phyloP scores from a whole-genome alignment of 345 rosid species.

The Melastoma malabathricum region DNA sequence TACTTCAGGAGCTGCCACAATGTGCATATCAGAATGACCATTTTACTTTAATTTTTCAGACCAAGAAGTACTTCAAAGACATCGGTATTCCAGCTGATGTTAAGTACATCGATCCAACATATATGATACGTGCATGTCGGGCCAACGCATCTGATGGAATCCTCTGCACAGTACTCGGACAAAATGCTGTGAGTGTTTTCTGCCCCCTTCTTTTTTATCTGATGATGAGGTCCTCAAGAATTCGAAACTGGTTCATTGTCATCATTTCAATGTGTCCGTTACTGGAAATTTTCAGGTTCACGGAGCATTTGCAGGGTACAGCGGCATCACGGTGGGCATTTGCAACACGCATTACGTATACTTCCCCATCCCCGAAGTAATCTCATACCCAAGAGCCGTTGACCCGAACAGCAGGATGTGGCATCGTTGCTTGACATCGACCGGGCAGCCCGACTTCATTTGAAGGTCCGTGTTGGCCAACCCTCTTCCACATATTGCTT shows the following conservation, averaged over 20 bases:
- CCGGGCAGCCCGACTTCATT: slow-evolving; percentile 89
- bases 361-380: slow-evolving; percentile 91
- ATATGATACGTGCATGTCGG: slow-evolving; percentile 90
- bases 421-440: slow-evolving; percentile 97
- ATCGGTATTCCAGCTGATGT: slow-evolving; percentile 59
- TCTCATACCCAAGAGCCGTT: slow-evolving; percentile 66
- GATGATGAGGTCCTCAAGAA: too few relatives aligned
- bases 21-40: too few relatives aligned
- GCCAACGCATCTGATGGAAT: slow-evolving; percentile 98
- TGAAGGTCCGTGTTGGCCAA: slow-evolving; percentile 5
- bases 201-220: neutral
- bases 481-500: too few relatives aligned
- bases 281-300: slow-evolving; percentile 48
- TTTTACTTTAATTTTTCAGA: slow-evolving; percentile 20
- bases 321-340: slow-evolving; percentile 85
- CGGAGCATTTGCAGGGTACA: slow-evolving; percentile 95
- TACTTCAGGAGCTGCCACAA: too few relatives aligned
- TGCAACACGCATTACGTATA: slow-evolving; percentile 95
- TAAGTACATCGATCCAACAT: slow-evolving; percentile 93
- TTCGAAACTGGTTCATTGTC: too few relatives aligned
- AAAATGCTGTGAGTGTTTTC: slow-evolving; percentile 69
- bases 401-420: slow-evolving; percentile 98
- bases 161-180: slow-evolving; percentile 90
- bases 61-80: slow-evolving; percentile 63
- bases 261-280: too few relatives aligned